Conservation (phyloP, 2,329 filamentous ascomycete genomes). For the Pseudogymnoascus sp. region DNA sequence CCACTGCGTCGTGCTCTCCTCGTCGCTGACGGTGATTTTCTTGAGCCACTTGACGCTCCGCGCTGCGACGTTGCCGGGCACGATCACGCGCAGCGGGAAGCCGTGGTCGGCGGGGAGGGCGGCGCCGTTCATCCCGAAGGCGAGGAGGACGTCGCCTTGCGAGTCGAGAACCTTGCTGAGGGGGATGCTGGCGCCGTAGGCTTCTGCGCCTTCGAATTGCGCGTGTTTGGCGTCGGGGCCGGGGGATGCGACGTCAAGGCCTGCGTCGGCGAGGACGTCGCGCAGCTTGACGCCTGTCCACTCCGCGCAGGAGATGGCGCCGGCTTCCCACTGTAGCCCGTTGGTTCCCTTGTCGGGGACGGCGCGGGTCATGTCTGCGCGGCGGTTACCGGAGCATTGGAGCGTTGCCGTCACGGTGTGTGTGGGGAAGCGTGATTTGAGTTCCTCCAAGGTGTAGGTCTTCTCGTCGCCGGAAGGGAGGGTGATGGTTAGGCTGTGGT, state of each 20-base stretch:
- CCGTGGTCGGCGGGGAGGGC: slow-evolving; percentile 55
- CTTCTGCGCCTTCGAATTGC: slow-evolving; percentile 18
- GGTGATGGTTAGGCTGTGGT: slow-evolving; percentile 46
- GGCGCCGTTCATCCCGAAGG: slow-evolving; percentile 57
- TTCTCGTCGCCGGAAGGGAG: slow-evolving; percentile 46
- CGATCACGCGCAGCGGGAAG: slow-evolving; percentile 51
- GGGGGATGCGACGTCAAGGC: slow-evolving; percentile 31
- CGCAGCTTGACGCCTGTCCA: slow-evolving; percentile 51
- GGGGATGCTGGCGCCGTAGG: slow-evolving; percentile 40
- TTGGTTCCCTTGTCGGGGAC: slow-evolving; percentile 40
- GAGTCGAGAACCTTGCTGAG: slow-evolving; percentile 51
- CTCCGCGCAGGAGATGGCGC: slow-evolving; percentile 52
- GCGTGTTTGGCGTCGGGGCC: slow-evolving; percentile 16
- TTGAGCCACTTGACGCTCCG: slow-evolving; percentile 61
- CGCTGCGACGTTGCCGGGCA: slow-evolving; percentile 57
- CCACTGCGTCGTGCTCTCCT: slow-evolving; percentile 56
- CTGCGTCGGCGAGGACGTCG: slow-evolving; percentile 50
- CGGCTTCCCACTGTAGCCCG: slow-evolving; percentile 52
- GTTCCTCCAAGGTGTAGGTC: slow-evolving; percentile 46
- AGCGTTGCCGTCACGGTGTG: slow-evolving; percentile 48
- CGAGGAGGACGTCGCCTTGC: slow-evolving; percentile 54
- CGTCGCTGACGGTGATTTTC: slow-evolving; percentile 52
- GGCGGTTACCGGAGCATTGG: slow-evolving; percentile 55
- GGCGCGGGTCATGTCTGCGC: slow-evolving; percentile 47
- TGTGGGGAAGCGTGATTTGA: slow-evolving; percentile 44